Evolutionary conservation across 2,329 filamentous ascomycete genomes (phyloP), one percentile per base, ranked within the genome.

Genomic region (Myriosclerotinia scirpicola): DNA sequence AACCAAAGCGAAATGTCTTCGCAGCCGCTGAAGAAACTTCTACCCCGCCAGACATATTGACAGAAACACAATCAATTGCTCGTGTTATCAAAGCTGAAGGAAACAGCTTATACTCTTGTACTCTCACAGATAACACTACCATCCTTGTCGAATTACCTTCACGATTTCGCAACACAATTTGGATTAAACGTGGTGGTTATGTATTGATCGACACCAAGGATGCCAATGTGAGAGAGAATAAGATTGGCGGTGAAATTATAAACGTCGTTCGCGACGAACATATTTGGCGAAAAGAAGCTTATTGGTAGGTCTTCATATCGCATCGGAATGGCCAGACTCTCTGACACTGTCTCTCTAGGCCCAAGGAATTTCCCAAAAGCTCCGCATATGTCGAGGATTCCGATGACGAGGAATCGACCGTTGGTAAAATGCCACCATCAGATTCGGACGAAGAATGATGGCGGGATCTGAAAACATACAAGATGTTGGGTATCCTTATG

Each of bases 261-360:
- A 97, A 97, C 75, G 87, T 98, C 46, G 93, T 98, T 48, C 84
- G 92, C 48, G 92, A 97, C 75, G 93, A 97, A 81, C 96, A 92
- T 79, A 83, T 84, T 54, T 99, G 95, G 95, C 87, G 93, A 75
- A 97, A 96, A 80, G 88, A 90, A 80, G 74, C 82, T 12, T 99
- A 94, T 77, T 98, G 95, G 95, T 94, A 67, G 65, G 66, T 26
- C n/a, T 40, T 52, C 22, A 7, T 22, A 17, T 56, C 36, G 14
- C 26, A 20, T 44, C 34, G 30, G 40, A 48, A 36, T 20, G 26
- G 22, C 22, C 61, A 42, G 20, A 46, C 42, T 15, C 56, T 58
- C 68, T 44, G 65, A 67, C 34, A 68, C 38, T 11, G 30, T 40
- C 50, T 26, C 64, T 20, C 38, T 64, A 93, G 91, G 91, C 92